Percentiles rank a stretch among this genome's conserved stretches.
These are phyloP conservation scores for Selenicereus undatus DNA, from an alignment of 148 eudicot genomes.

Conservation along the genomic window DNA sequence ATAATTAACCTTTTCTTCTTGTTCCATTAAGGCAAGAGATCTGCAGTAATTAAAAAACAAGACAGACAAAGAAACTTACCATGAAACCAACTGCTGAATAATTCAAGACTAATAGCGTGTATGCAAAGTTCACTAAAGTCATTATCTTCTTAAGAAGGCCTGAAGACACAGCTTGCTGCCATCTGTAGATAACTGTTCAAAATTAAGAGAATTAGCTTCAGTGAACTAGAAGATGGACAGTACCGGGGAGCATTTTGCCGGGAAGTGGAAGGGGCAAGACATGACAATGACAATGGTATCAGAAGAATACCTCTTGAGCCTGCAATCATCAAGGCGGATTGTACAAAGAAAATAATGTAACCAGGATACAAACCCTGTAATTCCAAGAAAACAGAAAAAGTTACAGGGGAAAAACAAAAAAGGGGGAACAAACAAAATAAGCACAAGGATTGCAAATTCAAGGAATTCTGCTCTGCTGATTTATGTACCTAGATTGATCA, in stretches of 20 bases:
- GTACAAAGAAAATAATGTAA: constrained; percentile 90
- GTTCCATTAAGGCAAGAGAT: background rate
- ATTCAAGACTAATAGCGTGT: constrained; percentile 68
- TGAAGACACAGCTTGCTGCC: constrained; percentile 74
- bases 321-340: constrained; percentile 88
- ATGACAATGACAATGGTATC: background rate
- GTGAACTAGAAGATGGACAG: background rate
- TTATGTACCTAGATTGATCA: background rate
- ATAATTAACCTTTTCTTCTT: background rate
- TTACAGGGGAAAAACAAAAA: background rate
- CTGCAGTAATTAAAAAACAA: background rate
- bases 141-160: constrained; percentile 42
- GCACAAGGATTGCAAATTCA: background rate
- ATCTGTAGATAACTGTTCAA: constrained; percentile 74
- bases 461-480: background rate
- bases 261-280: background rate
- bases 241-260: too few species aligned
- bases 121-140: constrained; percentile 54
- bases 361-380: constrained; percentile 92
- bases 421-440: background rate
- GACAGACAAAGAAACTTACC: constrained; percentile 41
- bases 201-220: constrained; percentile 10
- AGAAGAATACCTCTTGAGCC: constrained; percentile 76
- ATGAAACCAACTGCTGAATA: constrained; percentile 78
- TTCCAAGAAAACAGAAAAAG: constrained; percentile 10